Evolutionary conservation across 2,329 filamentous ascomycete species (phyloP), one percentile per base, ranked within the genome.

Genomic region (Aspergillus phoenicis): DNA sequence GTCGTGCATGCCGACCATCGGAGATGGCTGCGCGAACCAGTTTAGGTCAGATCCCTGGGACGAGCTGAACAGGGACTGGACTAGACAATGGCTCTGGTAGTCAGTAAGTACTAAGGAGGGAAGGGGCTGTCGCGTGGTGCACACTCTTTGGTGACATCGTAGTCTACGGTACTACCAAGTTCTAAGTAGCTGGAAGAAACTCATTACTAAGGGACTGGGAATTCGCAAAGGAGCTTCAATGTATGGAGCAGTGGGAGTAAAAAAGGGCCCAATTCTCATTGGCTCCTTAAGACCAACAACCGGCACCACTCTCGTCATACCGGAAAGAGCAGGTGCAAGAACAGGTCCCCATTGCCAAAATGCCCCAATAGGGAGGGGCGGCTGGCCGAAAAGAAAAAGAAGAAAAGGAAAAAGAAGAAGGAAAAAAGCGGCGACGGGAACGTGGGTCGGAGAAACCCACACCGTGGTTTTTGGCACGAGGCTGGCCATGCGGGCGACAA

Each of bases 311-410:
- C 51, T 56, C 60, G 59, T 60, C 57, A 60, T 64, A 59, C 62
- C 58, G 15, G 39, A 60, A 58, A 48, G 54, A 58, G 62, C 53
- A 64, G 62, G 62, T 64, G 60, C 57, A 24, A 45, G 33, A 49
- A 41, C 30, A 22, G 33, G 33, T 26, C 15, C 41, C 39, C 17
- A 36, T 36, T 36, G 33, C 39, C 7, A 20, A 20, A 17, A n/a
- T 45, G 28, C 47, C 10, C 58, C 58, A 60, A 55, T 60, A 36
- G 39, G 52, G n/a, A 41, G 36, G 45, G 33, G 51, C 45, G 41
- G 17, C 22, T 24, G 39, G 20, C 11, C 33, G 33, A 36, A 36
- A 36, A 36, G 33, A 36, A 36, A 36, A 36, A 15, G 13, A 36
- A 36, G 33, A 33, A 33, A 33, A 33, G 11, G 11, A 5, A 33